Conservation (phyloP, 352 stramenopile species). For the Globisporangium radiosum region DNA sequence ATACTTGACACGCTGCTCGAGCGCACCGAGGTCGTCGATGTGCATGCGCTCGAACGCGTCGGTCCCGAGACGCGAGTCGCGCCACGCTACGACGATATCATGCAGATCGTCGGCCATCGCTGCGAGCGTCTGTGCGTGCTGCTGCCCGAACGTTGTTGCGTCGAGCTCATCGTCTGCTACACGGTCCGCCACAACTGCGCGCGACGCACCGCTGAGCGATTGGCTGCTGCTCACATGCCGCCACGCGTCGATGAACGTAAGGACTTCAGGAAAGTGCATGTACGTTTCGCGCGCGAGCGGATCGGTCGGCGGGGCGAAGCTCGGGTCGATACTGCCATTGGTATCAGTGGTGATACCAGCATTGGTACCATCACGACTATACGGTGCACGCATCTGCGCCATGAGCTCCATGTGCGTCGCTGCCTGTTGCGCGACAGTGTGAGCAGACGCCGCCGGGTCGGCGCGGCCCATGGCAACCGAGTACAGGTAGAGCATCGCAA, state of each 20-base stretch:
- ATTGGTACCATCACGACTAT: too few species aligned
- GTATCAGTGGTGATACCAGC: too few species aligned
- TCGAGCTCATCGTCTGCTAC: conserved; percentile 1
- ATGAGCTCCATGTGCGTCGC: not conserved
- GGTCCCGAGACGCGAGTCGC: conserved; percentile 4
- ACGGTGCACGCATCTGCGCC: conserved; percentile 6
- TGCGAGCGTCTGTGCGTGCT: not conserved
- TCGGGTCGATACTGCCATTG: not conserved
- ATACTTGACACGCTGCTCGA: conserved; percentile 10
- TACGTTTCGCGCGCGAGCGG: conserved; percentile 49
- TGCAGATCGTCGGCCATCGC: conserved; percentile 6
- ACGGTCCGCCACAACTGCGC: conserved; percentile 4
- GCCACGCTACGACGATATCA: conserved; percentile 12
- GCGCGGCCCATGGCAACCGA: conserved; percentile 31
- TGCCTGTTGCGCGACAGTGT: conserved; percentile 6
- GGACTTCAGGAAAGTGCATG: conserved; percentile 61
- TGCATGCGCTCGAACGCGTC: conserved; percentile 3
- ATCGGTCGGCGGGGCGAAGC: not conserved
- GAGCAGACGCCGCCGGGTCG: conserved; percentile 2
- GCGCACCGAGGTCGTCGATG: conserved; percentile 7
- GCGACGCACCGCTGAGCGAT: conserved; percentile 17
- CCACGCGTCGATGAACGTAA: conserved; percentile 64
- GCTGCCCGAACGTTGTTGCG: not conserved
- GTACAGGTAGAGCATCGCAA: conserved; percentile 38
- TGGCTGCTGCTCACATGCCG: conserved; percentile 23